phyloP scores from a whole-genome alignment of 768 basidiomycete genomes.

The Collybiopsis confluens region DNA sequence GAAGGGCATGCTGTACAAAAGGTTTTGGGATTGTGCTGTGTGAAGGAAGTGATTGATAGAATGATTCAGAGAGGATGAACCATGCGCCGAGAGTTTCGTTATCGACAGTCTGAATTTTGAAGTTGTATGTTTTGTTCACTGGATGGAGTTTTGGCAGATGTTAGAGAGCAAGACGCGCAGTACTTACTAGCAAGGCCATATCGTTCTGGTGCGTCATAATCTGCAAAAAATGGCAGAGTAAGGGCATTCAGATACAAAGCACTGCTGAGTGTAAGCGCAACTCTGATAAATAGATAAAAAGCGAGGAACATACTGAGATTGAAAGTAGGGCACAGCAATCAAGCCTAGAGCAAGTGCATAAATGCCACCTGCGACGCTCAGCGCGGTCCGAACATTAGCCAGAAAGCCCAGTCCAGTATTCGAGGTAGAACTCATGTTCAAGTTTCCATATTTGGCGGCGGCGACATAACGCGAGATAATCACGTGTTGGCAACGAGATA shows the following conservation, averaged over 20 bases:
- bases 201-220: slow-evolving; percentile 65
- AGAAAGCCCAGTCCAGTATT: neutral
- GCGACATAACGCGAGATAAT: neutral
- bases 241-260: slow-evolving; percentile 61
- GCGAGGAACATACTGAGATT: slow-evolving; percentile 54
- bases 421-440: slow-evolving; percentile 18
- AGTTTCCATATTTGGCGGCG: neutral
- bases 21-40: slow-evolving; percentile 33
- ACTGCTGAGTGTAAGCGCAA: slow-evolving; percentile 11
- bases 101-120: slow-evolving; percentile 69
- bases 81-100: slow-evolving; percentile 81
- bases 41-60: slow-evolving; percentile 47
- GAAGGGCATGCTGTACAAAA: slow-evolving; percentile 52
- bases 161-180: neutral
- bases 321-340: slow-evolving; percentile 59
- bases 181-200: slow-evolving; percentile 77
- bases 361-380: slow-evolving; percentile 41
- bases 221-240: slow-evolving; percentile 55
- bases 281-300: slow-evolving; percentile 4
- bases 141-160: neutral
- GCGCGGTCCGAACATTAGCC: slow-evolving; percentile 6
- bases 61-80: slow-evolving; percentile 70
- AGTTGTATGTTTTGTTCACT: slow-evolving; percentile 78
- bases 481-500: neutral
- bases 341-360: slow-evolving; percentile 52